These are phyloP conservation scores for Flammula alnicola DNA, from an alignment of 1,284 basidiomycete genomes.

Conservation along the genomic window DNA sequence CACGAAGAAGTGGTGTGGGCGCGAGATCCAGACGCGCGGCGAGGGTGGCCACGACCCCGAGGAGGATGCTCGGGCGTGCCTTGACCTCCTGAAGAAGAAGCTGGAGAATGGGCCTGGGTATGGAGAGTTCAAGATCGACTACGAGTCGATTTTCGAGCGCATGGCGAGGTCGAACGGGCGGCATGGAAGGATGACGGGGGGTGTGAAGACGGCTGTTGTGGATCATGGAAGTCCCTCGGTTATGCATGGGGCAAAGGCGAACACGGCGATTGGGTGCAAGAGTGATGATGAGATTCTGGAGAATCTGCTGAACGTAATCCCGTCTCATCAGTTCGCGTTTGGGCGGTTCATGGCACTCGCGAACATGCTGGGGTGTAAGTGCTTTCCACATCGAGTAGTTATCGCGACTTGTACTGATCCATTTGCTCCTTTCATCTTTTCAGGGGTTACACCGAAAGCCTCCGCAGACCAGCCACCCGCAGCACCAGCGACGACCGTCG, in stretches of 20 bases:
- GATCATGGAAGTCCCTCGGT: conserved; percentile 83
- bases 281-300: conserved; percentile 78
- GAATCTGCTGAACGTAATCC: conserved; percentile 62
- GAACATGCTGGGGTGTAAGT: conserved; percentile 78
- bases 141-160: conserved; percentile 86
- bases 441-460: conserved; percentile 64
- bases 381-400: not conserved
- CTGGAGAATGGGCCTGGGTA: conserved; percentile 80
- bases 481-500: conserved; percentile 24
- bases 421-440: conserved; percentile 6
- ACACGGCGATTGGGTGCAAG: conserved; percentile 71
- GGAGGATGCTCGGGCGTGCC: conserved; percentile 87
- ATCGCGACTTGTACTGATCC: not conserved
- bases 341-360: conserved; percentile 82
- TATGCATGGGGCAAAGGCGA: conserved; percentile 85
- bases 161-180: conserved; percentile 60
- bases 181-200: conserved; percentile 41
- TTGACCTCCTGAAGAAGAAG: conserved; percentile 84
- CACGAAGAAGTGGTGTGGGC: conserved; percentile 86
- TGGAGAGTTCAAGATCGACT: conserved; percentile 84
- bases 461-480: conserved; percentile 41
- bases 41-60: conserved; percentile 89
- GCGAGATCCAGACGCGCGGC: conserved; percentile 81
- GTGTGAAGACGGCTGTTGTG: conserved; percentile 70
- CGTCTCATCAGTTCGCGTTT: conserved; percentile 79